phyloP scores from a whole-genome alignment of 495 filamentous ascomycete genomes.

The Penicillium taxi region DNA sequence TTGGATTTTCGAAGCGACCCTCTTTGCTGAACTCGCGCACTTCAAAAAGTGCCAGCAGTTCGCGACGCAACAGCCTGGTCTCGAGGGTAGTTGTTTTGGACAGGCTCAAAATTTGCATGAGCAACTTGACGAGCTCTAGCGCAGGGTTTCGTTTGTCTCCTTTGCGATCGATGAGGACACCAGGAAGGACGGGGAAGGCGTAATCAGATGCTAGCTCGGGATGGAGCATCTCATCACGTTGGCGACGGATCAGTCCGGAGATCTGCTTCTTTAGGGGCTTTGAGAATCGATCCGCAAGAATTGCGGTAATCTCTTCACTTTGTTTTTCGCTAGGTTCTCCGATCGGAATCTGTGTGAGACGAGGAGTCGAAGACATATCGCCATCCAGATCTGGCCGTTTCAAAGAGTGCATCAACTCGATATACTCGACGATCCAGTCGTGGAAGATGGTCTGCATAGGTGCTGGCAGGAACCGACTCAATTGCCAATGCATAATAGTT shows the following conservation, averaged over 20 bases:
- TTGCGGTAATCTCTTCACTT: conserved; percentile 46
- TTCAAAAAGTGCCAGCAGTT: conserved; percentile 82
- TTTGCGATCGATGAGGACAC: conserved; percentile 55
- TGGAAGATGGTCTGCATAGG: conserved; percentile 80
- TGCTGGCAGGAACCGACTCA: conserved; percentile 75
- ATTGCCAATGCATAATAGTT: conserved; percentile 97
- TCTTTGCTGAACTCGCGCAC: conserved; percentile 88
- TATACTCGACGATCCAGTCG: conserved; percentile 89
- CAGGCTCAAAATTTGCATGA: conserved; percentile 84
- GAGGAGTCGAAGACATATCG: conserved; percentile 49
- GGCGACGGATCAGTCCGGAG: conserved; percentile 63
- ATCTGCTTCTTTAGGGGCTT: conserved; percentile 89
- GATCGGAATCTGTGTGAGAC: conserved; percentile 68
- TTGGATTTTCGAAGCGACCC: conserved; percentile 80
- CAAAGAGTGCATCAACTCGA: conserved; percentile 82
- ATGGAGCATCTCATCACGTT: conserved; percentile 84
- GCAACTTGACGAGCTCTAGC: conserved; percentile 79
- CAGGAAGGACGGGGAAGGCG: conserved; percentile 75
- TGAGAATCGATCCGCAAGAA: conserved; percentile 70
- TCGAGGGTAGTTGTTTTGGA: conserved; percentile 77
- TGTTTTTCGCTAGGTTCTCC: conserved; percentile 43
- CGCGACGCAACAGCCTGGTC: conserved; percentile 76
- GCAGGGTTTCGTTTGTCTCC: conserved; percentile 62
- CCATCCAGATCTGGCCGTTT: conserved; percentile 54
- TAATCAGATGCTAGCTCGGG: conserved; percentile 82